These are phyloP conservation scores for Colletotrichum spinosum DNA, from an alignment of 2,329 filamentous ascomycete genomes.

Conservation along the genomic window DNA sequence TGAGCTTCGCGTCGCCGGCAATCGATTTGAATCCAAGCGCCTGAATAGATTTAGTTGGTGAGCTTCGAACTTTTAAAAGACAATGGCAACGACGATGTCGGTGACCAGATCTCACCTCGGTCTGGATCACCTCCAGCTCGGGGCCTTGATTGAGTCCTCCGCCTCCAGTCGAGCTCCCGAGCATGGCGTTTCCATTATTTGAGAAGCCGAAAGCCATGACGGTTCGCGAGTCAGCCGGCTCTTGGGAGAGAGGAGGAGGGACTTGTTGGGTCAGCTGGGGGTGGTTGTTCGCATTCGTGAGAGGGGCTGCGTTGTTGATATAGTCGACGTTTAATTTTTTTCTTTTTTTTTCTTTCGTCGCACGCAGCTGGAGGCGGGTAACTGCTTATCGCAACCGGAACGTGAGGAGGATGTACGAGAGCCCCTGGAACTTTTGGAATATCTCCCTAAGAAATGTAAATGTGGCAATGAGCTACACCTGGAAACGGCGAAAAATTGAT, in stretches of 20 bases:
- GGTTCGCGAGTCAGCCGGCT: conserved; percentile 51
- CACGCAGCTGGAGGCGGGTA: conserved; percentile 15
- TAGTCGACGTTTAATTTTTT: conserved; percentile 6
- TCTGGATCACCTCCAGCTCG: conserved; percentile 82
- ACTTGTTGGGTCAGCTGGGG: conserved; percentile 44
- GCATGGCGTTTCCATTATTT: conserved; percentile 57
- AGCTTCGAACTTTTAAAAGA: conserved; percentile 15
- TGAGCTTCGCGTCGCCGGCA: conserved; percentile 84
- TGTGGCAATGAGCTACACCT: not conserved
- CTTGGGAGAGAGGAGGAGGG: conserved; percentile 24
- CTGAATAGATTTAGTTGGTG: conserved; percentile 51
- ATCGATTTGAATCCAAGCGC: conserved; percentile 85
- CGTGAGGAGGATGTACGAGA: conserved; percentile 4
- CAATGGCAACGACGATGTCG: conserved; percentile 37
- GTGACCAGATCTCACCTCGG: conserved; percentile 70
- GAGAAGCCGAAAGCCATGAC: conserved; percentile 74
- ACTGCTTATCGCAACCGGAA: conserved; percentile 24
- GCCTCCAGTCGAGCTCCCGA: conserved; percentile 52
- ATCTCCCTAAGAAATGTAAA: conserved; percentile 1
- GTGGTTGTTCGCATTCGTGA: conserved; percentile 40
- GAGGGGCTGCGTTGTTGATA: conserved; percentile 24
- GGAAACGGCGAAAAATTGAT: conserved; percentile 24
- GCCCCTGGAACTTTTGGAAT: conserved; percentile 9
- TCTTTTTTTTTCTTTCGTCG: conserved; percentile 2
- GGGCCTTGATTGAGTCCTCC: conserved; percentile 62